Evolutionary conservation across 2,329 filamentous ascomycete genomes (phyloP), one percentile per base, ranked within the genome.

Genomic region (Coleophoma cylindrospora): DNA sequence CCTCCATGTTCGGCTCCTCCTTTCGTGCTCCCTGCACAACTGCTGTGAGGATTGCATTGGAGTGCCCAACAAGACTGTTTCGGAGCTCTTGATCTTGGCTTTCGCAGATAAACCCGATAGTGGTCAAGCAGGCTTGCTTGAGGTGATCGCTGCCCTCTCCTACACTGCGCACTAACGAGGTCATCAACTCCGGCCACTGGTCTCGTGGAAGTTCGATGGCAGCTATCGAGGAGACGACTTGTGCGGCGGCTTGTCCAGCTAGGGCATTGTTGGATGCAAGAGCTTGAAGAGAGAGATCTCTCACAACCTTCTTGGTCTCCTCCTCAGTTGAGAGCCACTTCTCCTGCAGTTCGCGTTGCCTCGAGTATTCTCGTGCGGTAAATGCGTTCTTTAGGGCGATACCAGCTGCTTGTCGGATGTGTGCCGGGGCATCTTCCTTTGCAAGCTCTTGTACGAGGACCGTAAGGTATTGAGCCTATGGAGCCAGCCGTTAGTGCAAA

Each of bases 71-170:
- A 63, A 96, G 73, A 68, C 87, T 85, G 55, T 88, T 81, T 58
- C 94, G 83, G 47, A 99, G 81, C 54, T 96, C 91, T 45, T 81
- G 66, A 66, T 99, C 94, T 65, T 95, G 90, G 61, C 88, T 92
- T 71, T 99, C 94, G 79, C 94, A 99, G 63, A 99, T 92, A 74
- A 94, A 99, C 61, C 94, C 94, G 69, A 99, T 96, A n/a, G 92
- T 87, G 51, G 90, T 92, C 64, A 99, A 75, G 41, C 92, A 97
- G 40, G 91, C 80, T 74, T 96, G 91, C 78, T 97, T 99, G 68
- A 95, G 84, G 72, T 91, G 84, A 66, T 91, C 87, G 63, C 79
- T 81, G 58, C 92, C 94, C 58, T 85, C 83, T 68, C 89, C 92
- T 59, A 99, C 91, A 69, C 94, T 96, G 70, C 92, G 87, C 58